Conservation (phyloP, 805 yeast species). For the Spathaspora gorwiae region DNA sequence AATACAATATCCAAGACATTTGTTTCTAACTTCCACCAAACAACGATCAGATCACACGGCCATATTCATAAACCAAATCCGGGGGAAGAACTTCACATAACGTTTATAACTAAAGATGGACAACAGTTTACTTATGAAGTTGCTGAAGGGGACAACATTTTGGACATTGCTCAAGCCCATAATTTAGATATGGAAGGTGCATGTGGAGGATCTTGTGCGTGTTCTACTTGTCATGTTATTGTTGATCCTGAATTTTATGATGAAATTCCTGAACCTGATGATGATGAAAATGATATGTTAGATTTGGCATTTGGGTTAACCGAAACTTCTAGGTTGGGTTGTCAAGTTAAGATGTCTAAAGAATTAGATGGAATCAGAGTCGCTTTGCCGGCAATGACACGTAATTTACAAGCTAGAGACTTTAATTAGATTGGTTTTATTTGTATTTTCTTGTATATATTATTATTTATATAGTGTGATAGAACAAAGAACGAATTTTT, state of each 20-base stretch:
- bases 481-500: neutral
- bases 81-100: constrained; percentile 80
- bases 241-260: constrained; percentile 95
- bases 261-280: constrained; percentile 87
- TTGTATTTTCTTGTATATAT: neutral
- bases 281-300: constrained; percentile 97
- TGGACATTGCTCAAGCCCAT: constrained; percentile 93
- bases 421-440: neutral
- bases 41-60: constrained; percentile 52
- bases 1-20: neutral
- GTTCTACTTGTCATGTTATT: constrained; percentile 95
- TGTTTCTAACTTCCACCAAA: constrained; percentile 12
- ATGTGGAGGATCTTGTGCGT: constrained; percentile 98
- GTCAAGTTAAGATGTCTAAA: constrained; percentile 86
- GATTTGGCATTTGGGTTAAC: constrained; percentile 96
- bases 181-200: constrained; percentile 97
- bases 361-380: constrained; percentile 91
- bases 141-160: constrained; percentile 83
- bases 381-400: constrained; percentile 95
- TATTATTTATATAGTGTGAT: neutral
- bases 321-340: constrained; percentile 93
- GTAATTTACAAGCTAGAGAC: constrained; percentile 62
- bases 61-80: constrained; percentile 87
- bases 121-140: constrained; percentile 77
- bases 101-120: constrained; percentile 91